These are phyloP conservation scores for Solanum appendiculatum DNA, from an alignment of 257 asterid species.

Conservation along the genomic window DNA sequence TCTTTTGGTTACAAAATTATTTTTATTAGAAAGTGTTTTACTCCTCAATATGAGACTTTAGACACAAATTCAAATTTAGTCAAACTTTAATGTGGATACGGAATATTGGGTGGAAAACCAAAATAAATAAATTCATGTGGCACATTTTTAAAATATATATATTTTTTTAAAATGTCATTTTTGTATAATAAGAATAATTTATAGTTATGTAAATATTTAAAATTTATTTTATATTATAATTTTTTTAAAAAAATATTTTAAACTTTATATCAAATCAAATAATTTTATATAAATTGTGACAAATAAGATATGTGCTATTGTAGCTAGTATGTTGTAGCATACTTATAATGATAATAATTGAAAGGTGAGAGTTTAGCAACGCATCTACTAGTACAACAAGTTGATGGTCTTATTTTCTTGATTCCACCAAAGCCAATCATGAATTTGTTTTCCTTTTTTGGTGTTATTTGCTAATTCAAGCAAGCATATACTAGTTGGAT, in stretches of 20 bases:
- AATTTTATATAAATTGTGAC: neutral
- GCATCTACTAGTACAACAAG: neutral
- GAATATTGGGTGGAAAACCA: accelerated
- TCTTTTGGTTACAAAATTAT: no score
- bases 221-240: neutral
- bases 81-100: accelerated
- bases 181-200: no score
- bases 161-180: no score
- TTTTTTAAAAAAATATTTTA: neutral
- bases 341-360: neutral
- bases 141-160: neutral
- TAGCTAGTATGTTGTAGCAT: neutral
- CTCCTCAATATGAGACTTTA: no score
- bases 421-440: neutral
- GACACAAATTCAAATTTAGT: no score
- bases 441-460: neutral
- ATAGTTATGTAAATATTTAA: neutral
- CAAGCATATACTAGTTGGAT: neutral
- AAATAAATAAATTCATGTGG: no score
- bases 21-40: no score
- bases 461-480: neutral
- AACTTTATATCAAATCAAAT: neutral
- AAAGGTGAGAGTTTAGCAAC: neutral
- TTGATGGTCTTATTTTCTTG: neutral
- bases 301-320: neutral